Conservation (phyloP, 2,329 filamentous ascomycete species). For the Ophiocordyceps camponoti-leonardi region DNA sequence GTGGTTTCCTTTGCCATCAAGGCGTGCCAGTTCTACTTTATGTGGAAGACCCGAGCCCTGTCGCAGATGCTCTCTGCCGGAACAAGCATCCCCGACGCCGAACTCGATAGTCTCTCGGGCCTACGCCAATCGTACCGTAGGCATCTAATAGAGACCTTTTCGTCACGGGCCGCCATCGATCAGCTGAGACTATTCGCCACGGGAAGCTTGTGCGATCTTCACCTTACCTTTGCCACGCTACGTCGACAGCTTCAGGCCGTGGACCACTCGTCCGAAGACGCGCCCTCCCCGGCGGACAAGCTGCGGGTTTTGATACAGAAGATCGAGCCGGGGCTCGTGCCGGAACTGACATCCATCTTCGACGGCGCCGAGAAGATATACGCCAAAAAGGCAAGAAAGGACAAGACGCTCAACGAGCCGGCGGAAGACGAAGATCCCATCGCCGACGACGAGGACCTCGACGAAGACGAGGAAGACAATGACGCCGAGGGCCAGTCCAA, state of each 20-base stretch:
- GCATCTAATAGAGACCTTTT: constrained; percentile 50
- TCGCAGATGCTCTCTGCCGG: constrained; percentile 36
- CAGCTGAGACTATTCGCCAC: constrained; percentile 61
- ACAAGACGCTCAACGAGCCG: constrained; percentile 39
- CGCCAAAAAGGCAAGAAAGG: constrained; percentile 49
- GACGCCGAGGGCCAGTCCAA: constrained; percentile 35
- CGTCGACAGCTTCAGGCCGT: constrained; percentile 32
- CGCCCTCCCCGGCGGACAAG: constrained; percentile 11
- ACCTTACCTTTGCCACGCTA: constrained; percentile 62
- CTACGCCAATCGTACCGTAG: constrained; percentile 39
- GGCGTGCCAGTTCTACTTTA: constrained; percentile 72
- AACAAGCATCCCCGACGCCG: constrained; percentile 34
- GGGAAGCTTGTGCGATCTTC: constrained; percentile 64
- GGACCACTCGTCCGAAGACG: constrained; percentile 8
- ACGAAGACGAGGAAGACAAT: constrained; percentile 38
- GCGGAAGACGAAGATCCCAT: constrained; percentile 59
- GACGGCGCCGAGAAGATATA: constrained; percentile 58
- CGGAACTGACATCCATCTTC: constrained; percentile 62
- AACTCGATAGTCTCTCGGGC: constrained; percentile 41
- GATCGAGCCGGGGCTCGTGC: constrained; percentile 43
- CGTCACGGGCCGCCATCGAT: constrained; percentile 53
- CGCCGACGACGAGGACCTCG: constrained; percentile 38
- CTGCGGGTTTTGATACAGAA: constrained; percentile 42
- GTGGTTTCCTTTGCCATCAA: constrained; percentile 62
- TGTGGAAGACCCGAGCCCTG: constrained; percentile 68